Evolutionary conservation across 805 yeast species (phyloP).

Genomic region (Wickerhamomyces queroliae): DNA sequence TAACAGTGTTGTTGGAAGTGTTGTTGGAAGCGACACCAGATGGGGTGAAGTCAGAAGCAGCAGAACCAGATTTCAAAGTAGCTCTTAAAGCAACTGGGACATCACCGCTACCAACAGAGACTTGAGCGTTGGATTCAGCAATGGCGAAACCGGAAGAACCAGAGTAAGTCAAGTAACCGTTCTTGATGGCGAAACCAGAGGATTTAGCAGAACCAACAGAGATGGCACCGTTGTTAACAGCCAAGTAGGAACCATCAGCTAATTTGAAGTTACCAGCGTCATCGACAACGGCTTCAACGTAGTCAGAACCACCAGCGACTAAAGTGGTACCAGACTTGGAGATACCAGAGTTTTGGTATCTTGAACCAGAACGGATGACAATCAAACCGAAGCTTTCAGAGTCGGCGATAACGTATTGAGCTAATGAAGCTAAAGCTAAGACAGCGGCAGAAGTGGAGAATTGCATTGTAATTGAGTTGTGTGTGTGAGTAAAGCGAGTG

Average conservation of each 20-base stretch:
- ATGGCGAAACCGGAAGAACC: slow-evolving; percentile 33
- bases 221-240: slow-evolving; percentile 20
- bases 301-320: slow-evolving; percentile 10
- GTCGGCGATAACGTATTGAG: slow-evolving; percentile 25
- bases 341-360: slow-evolving; percentile 26
- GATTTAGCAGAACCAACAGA: slow-evolving; percentile 26
- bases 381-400: slow-evolving; percentile 30
- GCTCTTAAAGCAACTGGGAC: slow-evolving; percentile 16
- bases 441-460: slow-evolving; percentile 19
- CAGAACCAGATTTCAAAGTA: slow-evolving; percentile 14
- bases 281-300: slow-evolving; percentile 19
- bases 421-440: slow-evolving; percentile 22
- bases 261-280: slow-evolving; percentile 27
- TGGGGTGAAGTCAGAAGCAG: slow-evolving; percentile 21
- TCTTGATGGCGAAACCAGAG: slow-evolving; percentile 32
- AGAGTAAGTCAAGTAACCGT: slow-evolving; percentile 31
- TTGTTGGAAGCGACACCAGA: slow-evolving; percentile 7
- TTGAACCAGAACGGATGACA: slow-evolving; percentile 30
- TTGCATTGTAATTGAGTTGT: slow-evolving; percentile 16
- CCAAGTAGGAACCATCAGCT: slow-evolving; percentile 24
- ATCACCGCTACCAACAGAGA: slow-evolving; percentile 8
- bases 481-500: background rate
- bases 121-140: slow-evolving; percentile 19
- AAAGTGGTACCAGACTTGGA: slow-evolving; percentile 13
- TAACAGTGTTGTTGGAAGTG: background rate